Base-by-base conservation (phyloP, 495 filamentous ascomycete genomes). In the Aspergillus haitiensis region DNA sequence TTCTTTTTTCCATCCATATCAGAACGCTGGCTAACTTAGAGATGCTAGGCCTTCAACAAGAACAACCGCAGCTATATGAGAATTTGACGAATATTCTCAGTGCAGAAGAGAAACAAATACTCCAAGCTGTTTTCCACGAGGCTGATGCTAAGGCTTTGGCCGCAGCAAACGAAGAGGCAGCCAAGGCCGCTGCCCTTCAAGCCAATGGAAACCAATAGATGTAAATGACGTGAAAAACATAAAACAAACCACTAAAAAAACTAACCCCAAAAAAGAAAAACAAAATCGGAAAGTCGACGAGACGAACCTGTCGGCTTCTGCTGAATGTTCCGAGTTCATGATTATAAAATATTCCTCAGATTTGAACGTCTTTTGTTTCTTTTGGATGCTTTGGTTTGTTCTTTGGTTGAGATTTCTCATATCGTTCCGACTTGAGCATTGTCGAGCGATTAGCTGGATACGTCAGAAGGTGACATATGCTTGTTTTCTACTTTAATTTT, bases 61-160 rank as follows among this genome's bases (percentile, higher is more conserved):
- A 92, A 67, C 91, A 98, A 62, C 93, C 93, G 2, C 88, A 91
- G 62, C 87, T 97, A 35, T 98, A 97, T 68, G 81, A 89, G 5
- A 85, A 74, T 49, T 78, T 98, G 57, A 91, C 91, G 35, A 84
- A 87, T 56, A 87, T 88, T 54, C 85, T 98, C 16, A 86, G 82
- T 36, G 76, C 84, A 7, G 90, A 94, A 13, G 93, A 98, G 67
- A 89, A 95, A 72, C 81, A 81, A 60, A 76, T 96, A 55, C 82
- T 98, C 55, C 85, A 92, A 67, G 82, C 78, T 32, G 92, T 93
- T 37, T 82, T 93, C 64, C 84, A 91, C 60, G 86, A 92, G 72
- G 93, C 93, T 13, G 89, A 95, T 47, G 75, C 75, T 49, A 81
- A 86, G 68, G 78, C 77, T 21, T 60, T 79, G 64, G 75, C 74